Percentiles rank a stretch among this genome's conserved stretches.
Evolutionary conservation across 306 rosid genomes (phyloP).

Genomic region (Lathyrus aphaca): DNA sequence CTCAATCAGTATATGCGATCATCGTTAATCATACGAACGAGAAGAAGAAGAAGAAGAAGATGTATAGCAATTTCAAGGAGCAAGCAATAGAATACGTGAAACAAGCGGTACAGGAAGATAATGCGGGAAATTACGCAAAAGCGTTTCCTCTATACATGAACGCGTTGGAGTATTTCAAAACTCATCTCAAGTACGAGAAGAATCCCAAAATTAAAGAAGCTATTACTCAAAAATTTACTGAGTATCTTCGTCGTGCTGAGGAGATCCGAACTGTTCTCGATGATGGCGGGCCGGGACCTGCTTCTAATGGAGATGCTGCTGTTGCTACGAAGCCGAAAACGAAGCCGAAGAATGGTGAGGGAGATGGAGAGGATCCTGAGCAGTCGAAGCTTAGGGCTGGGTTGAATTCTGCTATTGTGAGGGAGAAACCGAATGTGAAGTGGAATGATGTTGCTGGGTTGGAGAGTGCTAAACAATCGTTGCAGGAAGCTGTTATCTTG

Average conservation of each 20-base stretch:
- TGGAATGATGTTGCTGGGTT: constrained; percentile 98
- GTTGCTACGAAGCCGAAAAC: constrained; percentile 88
- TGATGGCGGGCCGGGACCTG: constrained; percentile 84
- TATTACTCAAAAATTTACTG: constrained; percentile 92
- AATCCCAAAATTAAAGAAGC: constrained; percentile 96
- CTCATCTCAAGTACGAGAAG: constrained; percentile 97
- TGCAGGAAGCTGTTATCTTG: constrained; percentile 94
- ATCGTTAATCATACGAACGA: background rate
- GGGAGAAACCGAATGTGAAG: constrained; percentile 94
- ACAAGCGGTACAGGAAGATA: constrained; percentile 93
- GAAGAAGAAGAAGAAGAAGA: constrained; percentile 29
- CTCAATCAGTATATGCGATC: constrained; percentile 34
- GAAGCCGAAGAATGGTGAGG: constrained; percentile 82
- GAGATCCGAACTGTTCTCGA: constrained; percentile 96
- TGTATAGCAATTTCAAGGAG: constrained; percentile 99
- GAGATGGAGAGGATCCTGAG: constrained; percentile 90
- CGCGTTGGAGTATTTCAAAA: constrained; percentile 91
- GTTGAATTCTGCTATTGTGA: constrained; percentile 80
- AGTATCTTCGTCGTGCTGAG: constrained; percentile 97
- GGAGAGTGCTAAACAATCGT: constrained; percentile 93
- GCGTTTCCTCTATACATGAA: constrained; percentile 94
- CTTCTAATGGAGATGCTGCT: constrained; percentile 84
- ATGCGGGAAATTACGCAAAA: constrained; percentile 82
- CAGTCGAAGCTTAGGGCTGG: constrained; percentile 89
- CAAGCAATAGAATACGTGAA: constrained; percentile 97